Conservation (phyloP, 257 asterid species). For the Nicotiana obtusifolia region DNA sequence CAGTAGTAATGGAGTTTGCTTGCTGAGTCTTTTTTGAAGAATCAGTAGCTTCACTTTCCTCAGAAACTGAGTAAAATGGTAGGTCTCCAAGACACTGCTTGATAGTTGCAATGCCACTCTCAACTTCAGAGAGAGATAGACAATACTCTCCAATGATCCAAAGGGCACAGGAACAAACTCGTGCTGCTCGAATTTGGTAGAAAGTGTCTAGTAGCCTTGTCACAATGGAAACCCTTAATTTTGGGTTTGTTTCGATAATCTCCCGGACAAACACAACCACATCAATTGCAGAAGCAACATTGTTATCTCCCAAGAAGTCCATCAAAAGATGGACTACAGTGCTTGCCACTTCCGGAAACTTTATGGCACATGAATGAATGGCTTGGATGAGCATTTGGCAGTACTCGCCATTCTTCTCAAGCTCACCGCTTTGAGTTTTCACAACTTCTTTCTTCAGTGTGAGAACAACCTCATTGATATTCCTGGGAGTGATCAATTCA, state of each 20-base stretch:
- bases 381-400: constrained; percentile 98
- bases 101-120: constrained; percentile 70
- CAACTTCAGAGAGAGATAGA: constrained; percentile 83
- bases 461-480: constrained; percentile 85
- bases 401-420: constrained; percentile 88
- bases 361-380: constrained; percentile 90
- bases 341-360: constrained; percentile 96
- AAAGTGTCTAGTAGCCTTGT: constrained; percentile 85
- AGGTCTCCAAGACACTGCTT: constrained; percentile 93
- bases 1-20: constrained; percentile 63
- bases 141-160: constrained; percentile 96
- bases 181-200: constrained; percentile 88
- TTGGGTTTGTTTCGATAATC: constrained; percentile 89
- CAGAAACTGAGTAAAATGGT: constrained; percentile 75
- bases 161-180: constrained; percentile 91
- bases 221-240: constrained; percentile 79
- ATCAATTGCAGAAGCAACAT: constrained; percentile 84
- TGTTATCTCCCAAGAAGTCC: constrained; percentile 98
- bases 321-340: constrained; percentile 91
- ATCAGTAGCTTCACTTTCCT: constrained; percentile 70
- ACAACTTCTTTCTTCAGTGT: constrained; percentile 89
- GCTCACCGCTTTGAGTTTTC: constrained; percentile 89
- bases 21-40: constrained; percentile 73
- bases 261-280: constrained; percentile 84
- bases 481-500: constrained; percentile 79